Conservation (phyloP, 2,329 filamentous ascomycete species). For the Aspergillus jensenii region DNA sequence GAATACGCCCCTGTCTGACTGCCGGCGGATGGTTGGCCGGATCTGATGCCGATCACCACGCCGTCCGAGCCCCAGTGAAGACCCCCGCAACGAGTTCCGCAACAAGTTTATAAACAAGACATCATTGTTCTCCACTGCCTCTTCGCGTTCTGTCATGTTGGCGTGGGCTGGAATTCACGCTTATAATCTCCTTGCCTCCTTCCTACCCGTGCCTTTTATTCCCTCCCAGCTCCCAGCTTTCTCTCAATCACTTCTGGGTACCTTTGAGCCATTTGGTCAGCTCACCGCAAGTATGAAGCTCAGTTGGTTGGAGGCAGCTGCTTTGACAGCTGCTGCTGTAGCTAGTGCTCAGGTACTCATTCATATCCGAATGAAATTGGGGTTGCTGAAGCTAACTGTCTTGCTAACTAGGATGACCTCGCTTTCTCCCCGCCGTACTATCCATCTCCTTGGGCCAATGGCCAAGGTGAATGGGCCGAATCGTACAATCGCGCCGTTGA, state of each 20-base stretch:
- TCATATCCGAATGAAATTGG: not conserved
- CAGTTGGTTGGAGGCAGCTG: conserved; percentile 33
- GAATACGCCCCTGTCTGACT: not conserved
- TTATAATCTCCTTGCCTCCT: conserved; percentile 7
- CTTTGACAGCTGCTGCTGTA: conserved; percentile 31
- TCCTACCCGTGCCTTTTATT: not conserved
- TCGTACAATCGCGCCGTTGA: conserved; percentile 73
- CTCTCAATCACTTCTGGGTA: not conserved
- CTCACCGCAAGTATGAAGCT: conserved; percentile 33
- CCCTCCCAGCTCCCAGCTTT: not conserved
- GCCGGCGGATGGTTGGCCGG: not conserved
- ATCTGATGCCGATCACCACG: conserved; percentile 2
- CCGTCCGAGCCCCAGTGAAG: not conserved
- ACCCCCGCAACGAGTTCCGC: not conserved
- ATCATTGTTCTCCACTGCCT: conserved; percentile 6
- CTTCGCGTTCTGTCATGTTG: conserved; percentile 1
- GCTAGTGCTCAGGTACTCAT: conserved; percentile 33
- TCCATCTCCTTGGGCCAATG: conserved; percentile 83
- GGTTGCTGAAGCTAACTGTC: not conserved
- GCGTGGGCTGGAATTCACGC: not conserved
- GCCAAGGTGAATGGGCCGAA: conserved; percentile 69
- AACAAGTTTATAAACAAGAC: not conserved
- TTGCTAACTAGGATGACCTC: conserved; percentile 22
- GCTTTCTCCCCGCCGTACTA: conserved; percentile 66
- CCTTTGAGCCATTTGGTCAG: conserved; percentile 1